Evolutionary conservation across 164 flowering plant species (phyloP).

Genomic region (Vitis rupestris): DNA sequence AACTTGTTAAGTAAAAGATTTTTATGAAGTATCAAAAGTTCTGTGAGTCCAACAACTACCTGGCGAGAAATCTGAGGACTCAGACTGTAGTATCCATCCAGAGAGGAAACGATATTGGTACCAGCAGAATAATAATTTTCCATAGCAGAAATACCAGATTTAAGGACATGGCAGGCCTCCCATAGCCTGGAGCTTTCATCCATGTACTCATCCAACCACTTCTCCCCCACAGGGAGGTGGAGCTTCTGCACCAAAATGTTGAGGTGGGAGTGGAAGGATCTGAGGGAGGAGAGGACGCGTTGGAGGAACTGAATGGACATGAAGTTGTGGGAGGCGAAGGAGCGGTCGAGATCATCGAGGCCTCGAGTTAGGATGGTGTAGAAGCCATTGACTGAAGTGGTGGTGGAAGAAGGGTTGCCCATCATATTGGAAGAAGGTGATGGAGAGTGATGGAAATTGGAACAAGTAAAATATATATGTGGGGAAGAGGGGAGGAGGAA

Average conservation of each 20-base stretch:
- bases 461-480: slow-evolving; percentile 3
- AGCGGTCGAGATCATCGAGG: slow-evolving; percentile 18
- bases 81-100: slow-evolving; percentile 13
- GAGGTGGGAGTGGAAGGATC: slow-evolving; percentile 26
- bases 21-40: neutral
- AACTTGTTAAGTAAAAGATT: neutral
- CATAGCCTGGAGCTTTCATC: slow-evolving; percentile 31
- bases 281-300: slow-evolving; percentile 20
- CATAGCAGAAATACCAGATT: slow-evolving; percentile 22
- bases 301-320: slow-evolving; percentile 26
- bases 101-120: slow-evolving; percentile 13
- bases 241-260: slow-evolving; percentile 20
- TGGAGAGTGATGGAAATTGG: slow-evolving; percentile 18
- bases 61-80: slow-evolving; percentile 16
- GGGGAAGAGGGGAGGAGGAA: neutral
- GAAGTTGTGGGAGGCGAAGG: slow-evolving; percentile 16
- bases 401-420: slow-evolving; percentile 18
- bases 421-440: slow-evolving; percentile 6
- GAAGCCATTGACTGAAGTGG: slow-evolving; percentile 22
- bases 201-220: slow-evolving; percentile 38
- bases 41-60: slow-evolving; percentile 1
- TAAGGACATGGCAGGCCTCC: slow-evolving; percentile 30
- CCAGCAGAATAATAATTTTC: slow-evolving; percentile 16
- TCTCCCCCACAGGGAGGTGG: slow-evolving; percentile 24
- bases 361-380: slow-evolving; percentile 18